These are phyloP conservation scores for Priceomyces fermenticarens DNA, from an alignment of 805 yeast species.

Conservation along the genomic window DNA sequence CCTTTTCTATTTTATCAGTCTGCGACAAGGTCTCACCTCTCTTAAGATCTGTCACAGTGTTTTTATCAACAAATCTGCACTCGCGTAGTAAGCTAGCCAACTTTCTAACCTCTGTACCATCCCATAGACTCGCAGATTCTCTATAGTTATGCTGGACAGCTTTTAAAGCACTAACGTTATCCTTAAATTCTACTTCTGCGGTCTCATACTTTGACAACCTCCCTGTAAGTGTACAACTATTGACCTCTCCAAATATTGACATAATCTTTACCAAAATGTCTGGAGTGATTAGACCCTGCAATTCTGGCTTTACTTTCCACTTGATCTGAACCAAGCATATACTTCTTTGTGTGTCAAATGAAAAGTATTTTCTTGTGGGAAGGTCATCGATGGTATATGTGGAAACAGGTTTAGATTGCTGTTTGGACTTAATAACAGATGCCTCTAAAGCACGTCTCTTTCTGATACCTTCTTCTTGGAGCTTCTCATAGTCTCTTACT, in stretches of 20 bases:
- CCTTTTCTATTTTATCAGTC: conserved; percentile 1
- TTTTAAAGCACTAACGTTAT: conserved; percentile 20
- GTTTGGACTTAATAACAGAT: conserved; percentile 5
- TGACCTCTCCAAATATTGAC: conserved; percentile 45
- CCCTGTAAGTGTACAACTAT: conserved; percentile 5
- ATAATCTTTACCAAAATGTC: conserved; percentile 37
- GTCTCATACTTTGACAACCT: conserved; percentile 28
- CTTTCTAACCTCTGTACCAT: conserved; percentile 40
- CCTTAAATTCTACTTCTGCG: conserved; percentile 33
- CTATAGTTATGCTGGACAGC: conserved; percentile 44
- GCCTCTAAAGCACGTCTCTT: conserved; percentile 23
- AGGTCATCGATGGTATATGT: conserved; percentile 21
- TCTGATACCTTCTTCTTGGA: conserved; percentile 26
- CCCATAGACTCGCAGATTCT: conserved; percentile 44
- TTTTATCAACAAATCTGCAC: conserved; percentile 14
- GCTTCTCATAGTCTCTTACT: conserved; percentile 10
- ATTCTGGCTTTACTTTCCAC: conserved; percentile 45
- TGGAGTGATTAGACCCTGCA: conserved; percentile 26
- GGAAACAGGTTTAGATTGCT: conserved; percentile 1
- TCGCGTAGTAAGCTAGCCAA: conserved; percentile 46
- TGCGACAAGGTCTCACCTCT: neutral
- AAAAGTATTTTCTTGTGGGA: conserved; percentile 5
- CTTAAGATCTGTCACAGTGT: neutral
- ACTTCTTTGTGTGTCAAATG: neutral
- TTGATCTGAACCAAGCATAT: conserved; percentile 26